Percentiles rank a stretch among this genome's conserved stretches.
Evolutionary conservation across 139 green algal genomes (phyloP).

Genomic region (Chlorella sp.): DNA sequence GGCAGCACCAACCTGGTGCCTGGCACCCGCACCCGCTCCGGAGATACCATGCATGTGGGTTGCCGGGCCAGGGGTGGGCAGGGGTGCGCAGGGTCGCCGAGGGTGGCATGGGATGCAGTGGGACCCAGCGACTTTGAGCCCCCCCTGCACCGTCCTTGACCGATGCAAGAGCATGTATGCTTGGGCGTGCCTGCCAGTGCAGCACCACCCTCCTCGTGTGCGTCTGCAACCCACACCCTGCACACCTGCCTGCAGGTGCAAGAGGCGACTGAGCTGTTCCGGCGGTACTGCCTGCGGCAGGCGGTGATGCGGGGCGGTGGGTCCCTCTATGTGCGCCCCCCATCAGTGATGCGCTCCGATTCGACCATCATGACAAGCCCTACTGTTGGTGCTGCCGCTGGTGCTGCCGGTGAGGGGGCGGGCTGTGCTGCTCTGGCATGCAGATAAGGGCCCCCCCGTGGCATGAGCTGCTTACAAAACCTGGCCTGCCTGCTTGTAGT

Average conservation of each 20-base stretch:
- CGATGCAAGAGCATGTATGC: background rate
- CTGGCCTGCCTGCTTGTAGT: too few relatives aligned
- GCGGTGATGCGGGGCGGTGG: constrained; percentile 50
- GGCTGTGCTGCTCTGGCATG: too few relatives aligned
- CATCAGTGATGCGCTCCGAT: background rate
- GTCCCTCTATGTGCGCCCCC: background rate
- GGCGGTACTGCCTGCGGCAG: constrained; percentile 16
- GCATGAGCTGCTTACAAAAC: too few relatives aligned
- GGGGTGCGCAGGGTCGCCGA: background rate
- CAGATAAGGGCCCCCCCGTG: too few relatives aligned
- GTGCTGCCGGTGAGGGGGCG: background rate
- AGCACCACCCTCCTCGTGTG: background rate
- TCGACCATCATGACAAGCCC: background rate
- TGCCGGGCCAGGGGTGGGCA: background rate
- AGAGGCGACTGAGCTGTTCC: constrained; percentile 37
- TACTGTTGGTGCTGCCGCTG: too few relatives aligned
- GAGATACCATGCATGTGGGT: constrained; percentile 26
- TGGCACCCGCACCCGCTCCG: constrained; percentile 38
- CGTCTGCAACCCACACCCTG: background rate
- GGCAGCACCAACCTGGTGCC: constrained; percentile 48
- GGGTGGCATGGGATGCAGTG: background rate
- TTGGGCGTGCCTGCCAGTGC: too few relatives aligned
- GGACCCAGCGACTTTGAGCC: too few relatives aligned
- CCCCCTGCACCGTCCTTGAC: too few relatives aligned
- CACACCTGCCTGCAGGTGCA: constrained; percentile 15